These are phyloP conservation scores for Ophiocytium majus DNA, from an alignment of 352 stramenopile genomes.

Conservation along the genomic window DNA sequence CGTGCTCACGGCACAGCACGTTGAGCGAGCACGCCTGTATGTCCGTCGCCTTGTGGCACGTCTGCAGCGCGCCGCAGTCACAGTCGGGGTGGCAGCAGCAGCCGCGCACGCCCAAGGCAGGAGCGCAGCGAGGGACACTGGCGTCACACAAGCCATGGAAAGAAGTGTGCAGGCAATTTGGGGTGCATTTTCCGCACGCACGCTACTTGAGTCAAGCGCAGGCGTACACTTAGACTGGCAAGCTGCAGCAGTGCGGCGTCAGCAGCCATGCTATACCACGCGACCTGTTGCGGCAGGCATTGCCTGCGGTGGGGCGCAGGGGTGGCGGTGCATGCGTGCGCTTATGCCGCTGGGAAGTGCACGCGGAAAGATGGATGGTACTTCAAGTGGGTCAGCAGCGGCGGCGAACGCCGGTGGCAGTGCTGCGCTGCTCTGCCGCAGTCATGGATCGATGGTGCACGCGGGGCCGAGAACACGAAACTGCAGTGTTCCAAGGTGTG, in stretches of 20 bases:
- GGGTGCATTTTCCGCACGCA: too few relatives aligned
- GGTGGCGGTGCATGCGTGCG: neutral
- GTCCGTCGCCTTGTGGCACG: neutral
- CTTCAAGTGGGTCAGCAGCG: too few relatives aligned
- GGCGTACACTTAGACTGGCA: neutral
- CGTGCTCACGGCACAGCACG: neutral
- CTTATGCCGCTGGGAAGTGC: too few relatives aligned
- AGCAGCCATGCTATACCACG: neutral
- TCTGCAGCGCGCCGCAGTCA: neutral
- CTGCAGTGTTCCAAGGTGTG: neutral
- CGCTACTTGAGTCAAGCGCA: neutral
- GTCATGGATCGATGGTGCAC: too few relatives aligned
- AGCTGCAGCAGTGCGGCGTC: neutral
- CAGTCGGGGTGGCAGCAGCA: neutral
- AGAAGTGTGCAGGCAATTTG: neutral
- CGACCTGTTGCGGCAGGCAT: neutral
- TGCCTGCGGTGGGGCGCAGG: neutral
- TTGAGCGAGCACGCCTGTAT: neutral
- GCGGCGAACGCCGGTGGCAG: too few relatives aligned
- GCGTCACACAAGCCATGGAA: neutral
- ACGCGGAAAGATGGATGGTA: too few relatives aligned
- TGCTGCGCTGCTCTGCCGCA: too few relatives aligned
- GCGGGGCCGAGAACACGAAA: neutral
- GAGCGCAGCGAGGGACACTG: neutral
- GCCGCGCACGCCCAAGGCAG: neutral